A percentile compares a stretch with the other conserved stretches of the same genome.
These are phyloP conservation scores for Tuber magnatum DNA, from an alignment of 495 filamentous ascomycete species.

Conservation along the genomic window DNA sequence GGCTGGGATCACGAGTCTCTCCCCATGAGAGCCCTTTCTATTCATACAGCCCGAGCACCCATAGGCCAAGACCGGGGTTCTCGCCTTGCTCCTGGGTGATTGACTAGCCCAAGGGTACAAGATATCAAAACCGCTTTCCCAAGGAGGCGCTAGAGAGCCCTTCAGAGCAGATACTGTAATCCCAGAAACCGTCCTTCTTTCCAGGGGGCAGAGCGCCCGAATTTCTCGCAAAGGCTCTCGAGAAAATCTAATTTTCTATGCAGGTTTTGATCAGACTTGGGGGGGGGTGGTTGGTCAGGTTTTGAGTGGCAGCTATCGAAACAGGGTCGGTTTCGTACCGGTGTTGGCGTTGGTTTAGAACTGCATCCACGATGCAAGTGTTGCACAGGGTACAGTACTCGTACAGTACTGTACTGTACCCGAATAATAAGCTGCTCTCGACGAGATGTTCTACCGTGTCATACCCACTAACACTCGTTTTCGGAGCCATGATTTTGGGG, in stretches of 20 bases:
- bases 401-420: no score
- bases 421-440: neutral
- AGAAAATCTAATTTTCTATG: neutral
- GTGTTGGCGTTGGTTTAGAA: neutral
- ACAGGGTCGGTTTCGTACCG: neutral
- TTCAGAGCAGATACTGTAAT: neutral
- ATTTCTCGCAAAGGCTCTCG: neutral
- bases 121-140: neutral
- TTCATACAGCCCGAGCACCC: neutral
- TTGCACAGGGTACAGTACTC: neutral
- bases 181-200: neutral
- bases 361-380: neutral
- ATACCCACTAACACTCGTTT: no score
- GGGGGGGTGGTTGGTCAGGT: no score
- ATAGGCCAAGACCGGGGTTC: neutral
- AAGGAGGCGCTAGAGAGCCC: neutral
- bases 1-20: neutral
- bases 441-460: neutral
- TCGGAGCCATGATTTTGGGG: neutral
- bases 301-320: neutral
- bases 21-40: neutral
- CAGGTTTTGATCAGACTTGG: no score
- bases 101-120: neutral
- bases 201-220: neutral
- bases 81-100: neutral